Conservation (phyloP, 2,329 filamentous ascomycete species). For the Akanthomyces dipterigenus region DNA sequence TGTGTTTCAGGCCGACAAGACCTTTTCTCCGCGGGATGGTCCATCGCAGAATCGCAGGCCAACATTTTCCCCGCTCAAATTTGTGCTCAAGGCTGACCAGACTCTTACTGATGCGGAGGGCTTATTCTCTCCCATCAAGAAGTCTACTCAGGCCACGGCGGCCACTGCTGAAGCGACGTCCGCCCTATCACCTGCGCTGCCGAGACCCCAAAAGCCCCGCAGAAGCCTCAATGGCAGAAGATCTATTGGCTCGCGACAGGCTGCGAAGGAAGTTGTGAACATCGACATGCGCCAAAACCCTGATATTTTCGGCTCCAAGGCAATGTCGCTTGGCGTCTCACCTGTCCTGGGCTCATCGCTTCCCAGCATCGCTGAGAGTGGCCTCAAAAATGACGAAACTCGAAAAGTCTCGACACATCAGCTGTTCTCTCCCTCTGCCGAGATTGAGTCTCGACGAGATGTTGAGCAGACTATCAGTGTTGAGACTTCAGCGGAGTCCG, state of each 20-base stretch:
- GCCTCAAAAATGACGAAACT: background rate
- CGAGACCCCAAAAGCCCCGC: background rate
- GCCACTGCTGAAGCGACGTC: background rate
- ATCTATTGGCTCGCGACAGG: conserved; percentile 6
- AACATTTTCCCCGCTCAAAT: conserved; percentile 22
- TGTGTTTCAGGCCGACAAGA: background rate
- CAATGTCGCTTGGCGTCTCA: conserved; percentile 6
- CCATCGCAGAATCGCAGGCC: conserved; percentile 19
- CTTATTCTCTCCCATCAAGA: conserved; percentile 6
- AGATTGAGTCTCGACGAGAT: background rate
- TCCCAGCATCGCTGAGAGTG: conserved; percentile 6
- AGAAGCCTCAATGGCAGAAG: background rate
- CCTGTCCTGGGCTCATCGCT: background rate
- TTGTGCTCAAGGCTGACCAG: background rate
- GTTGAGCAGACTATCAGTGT: background rate
- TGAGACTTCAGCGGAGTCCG: background rate
- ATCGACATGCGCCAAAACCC: conserved; percentile 29
- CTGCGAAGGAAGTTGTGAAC: conserved; percentile 21
- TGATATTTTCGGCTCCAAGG: conserved; percentile 27
- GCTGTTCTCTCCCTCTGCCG: background rate
- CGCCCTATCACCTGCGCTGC: background rate
- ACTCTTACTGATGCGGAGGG: background rate
- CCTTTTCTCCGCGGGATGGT: background rate
- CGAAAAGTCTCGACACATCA: background rate
- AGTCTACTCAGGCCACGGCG: background rate